phyloP scores from a whole-genome alignment of 2,329 filamentous ascomycete genomes.

The Allantophomopsis lycopodina region DNA sequence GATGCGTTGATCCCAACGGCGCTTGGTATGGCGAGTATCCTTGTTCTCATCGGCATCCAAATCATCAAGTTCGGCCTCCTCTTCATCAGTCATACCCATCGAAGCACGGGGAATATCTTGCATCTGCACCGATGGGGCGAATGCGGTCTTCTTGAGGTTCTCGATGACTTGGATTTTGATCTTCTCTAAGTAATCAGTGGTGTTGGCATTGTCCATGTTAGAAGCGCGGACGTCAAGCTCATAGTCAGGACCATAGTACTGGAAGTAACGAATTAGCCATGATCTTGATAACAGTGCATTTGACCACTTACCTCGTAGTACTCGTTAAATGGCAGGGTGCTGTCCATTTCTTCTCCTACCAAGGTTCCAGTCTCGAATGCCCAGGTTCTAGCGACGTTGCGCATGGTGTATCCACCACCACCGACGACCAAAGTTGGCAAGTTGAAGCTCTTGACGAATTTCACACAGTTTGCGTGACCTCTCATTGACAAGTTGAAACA shows the following conservation, averaged over 20 bases:
- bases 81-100: constrained; percentile 50
- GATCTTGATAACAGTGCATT: constrained; percentile 24
- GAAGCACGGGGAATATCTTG: constrained; percentile 56
- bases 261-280: constrained; percentile 4
- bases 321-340: constrained; percentile 87
- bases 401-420: constrained; percentile 91
- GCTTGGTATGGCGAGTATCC: constrained; percentile 69
- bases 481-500: constrained; percentile 98
- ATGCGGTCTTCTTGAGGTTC: constrained; percentile 74
- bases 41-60: constrained; percentile 77
- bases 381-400: constrained; percentile 95
- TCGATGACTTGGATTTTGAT: constrained; percentile 73
- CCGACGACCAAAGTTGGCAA: constrained; percentile 86
- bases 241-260: constrained; percentile 88
- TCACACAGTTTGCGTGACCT: constrained; percentile 88
- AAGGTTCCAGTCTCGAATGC: constrained; percentile 89
- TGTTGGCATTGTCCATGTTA: constrained; percentile 86
- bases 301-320: constrained; percentile 58
- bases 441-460: constrained; percentile 75
- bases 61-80: constrained; percentile 51
- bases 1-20: constrained; percentile 68
- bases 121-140: constrained; percentile 84
- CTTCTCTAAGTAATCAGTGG: constrained; percentile 66
- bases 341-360: constrained; percentile 68
- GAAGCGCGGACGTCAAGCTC: constrained; percentile 79